Conservation (phyloP, 1,139 yeast species). For the Maudiozyma humilis region DNA sequence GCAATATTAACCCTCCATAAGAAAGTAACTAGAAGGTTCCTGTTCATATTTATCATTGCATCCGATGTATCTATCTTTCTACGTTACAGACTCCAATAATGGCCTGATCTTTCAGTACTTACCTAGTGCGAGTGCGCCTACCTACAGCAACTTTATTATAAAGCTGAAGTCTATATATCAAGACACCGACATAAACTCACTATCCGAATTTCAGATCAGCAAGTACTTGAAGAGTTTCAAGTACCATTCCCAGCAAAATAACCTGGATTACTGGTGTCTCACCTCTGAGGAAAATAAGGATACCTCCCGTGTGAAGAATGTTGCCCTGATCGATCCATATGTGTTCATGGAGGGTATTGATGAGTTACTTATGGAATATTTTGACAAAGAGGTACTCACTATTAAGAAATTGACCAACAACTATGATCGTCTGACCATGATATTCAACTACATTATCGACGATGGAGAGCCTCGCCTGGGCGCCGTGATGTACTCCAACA, state of each 20-base stretch:
- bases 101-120: constrained; percentile 25
- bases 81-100: constrained; percentile 24
- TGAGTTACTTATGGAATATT: constrained; percentile 21
- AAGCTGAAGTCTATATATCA: constrained; percentile 14
- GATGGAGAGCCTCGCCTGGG: constrained; percentile 67
- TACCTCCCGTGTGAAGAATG: not conserved
- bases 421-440: constrained; percentile 25
- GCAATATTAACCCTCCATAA: too few relatives aligned
- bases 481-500: constrained; percentile 46
- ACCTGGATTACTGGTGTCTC: constrained; percentile 24
- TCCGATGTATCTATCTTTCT: constrained; percentile 24
- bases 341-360: constrained; percentile 23
- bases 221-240: constrained; percentile 20
- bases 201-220: constrained; percentile 14
- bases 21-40: not conserved
- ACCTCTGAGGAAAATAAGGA: constrained; percentile 6
- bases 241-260: constrained; percentile 16
- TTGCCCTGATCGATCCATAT: constrained; percentile 14
- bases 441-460: constrained; percentile 47
- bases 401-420: constrained; percentile 24
- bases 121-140: constrained; percentile 23
- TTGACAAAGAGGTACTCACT: constrained; percentile 25
- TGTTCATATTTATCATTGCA: not conserved
- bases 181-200: constrained; percentile 1
- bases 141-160: constrained; percentile 20